phyloP scores from a whole-genome alignment of 768 basidiomycete genomes.

The Leccinum disarticulatum region DNA sequence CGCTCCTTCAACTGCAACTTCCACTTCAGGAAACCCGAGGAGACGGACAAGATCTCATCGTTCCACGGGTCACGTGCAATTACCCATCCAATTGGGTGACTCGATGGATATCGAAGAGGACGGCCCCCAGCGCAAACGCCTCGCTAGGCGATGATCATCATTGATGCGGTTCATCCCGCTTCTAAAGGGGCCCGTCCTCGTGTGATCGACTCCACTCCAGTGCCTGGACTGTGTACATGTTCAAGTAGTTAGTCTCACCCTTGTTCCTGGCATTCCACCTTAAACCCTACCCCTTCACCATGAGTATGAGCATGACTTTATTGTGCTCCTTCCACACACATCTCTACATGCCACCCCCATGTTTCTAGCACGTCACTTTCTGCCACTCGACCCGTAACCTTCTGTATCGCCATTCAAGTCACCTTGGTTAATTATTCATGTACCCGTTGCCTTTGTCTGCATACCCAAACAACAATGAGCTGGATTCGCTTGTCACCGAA shows the following conservation, averaged over 20 bases:
- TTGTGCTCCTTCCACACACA: slow-evolving; percentile 13
- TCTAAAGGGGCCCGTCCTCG: not conserved
- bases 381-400: not conserved
- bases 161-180: not conserved
- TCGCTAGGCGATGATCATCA: slow-evolving; percentile 53
- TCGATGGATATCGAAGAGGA: slow-evolving; percentile 81
- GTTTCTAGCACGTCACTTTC: slow-evolving; percentile 3
- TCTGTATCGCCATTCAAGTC: slow-evolving; percentile 17
- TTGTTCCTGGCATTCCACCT: slow-evolving; percentile 1
- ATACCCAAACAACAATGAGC: not conserved
- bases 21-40: slow-evolving; percentile 37
- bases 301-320: slow-evolving; percentile 14
- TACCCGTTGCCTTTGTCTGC: slow-evolving; percentile 6
- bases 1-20: slow-evolving; percentile 20
- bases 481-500: not conserved
- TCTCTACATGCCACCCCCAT: slow-evolving; percentile 5
- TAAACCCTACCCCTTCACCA: not conserved
- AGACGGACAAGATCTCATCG: slow-evolving; percentile 58
- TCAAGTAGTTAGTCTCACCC: slow-evolving; percentile 6
- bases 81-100: slow-evolving; percentile 42
- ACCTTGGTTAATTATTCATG: slow-evolving; percentile 16
- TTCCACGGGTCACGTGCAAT: slow-evolving; percentile 36
- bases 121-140: slow-evolving; percentile 70
- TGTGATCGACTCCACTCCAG: not conserved
- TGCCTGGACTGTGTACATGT: slow-evolving; percentile 3